A percentile compares a stretch with the other conserved stretches of the same genome.
Evolutionary conservation across 208 protist species (phyloP).

Genomic region (Trypanosoma scelopori): DNA sequence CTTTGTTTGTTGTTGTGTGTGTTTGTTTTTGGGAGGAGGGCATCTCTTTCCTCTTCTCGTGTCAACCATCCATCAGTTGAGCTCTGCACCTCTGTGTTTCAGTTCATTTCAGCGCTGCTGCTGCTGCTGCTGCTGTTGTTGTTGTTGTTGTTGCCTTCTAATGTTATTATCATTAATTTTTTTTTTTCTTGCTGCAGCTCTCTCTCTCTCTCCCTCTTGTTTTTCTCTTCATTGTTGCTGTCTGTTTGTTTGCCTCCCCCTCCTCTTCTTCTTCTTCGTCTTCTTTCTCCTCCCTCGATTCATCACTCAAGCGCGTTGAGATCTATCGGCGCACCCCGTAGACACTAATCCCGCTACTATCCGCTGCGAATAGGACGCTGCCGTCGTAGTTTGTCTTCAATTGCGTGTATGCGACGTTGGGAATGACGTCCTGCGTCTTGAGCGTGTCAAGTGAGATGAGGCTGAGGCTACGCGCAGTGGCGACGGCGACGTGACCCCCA

Average conservation of each 20-base stretch:
- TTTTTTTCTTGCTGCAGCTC: slow-evolving; percentile 9
- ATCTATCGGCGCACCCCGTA: slow-evolving; percentile 22
- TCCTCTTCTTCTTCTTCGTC: slow-evolving; percentile 7
- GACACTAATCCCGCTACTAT: slow-evolving; percentile 29
- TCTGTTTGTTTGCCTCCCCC: not conserved
- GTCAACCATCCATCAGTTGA: too few relatives aligned
- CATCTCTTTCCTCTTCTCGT: too few relatives aligned
- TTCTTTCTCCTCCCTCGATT: not conserved
- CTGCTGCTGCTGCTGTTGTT: too few relatives aligned
- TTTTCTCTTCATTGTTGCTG: too few relatives aligned
- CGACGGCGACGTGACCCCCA: slow-evolving; percentile 33
- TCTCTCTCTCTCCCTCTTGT: slow-evolving; percentile 4
- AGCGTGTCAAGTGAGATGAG: slow-evolving; percentile 43
- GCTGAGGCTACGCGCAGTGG: slow-evolving; percentile 66
- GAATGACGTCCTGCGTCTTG: slow-evolving; percentile 35
- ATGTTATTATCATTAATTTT: slow-evolving; percentile 4
- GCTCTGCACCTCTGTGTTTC: not conserved
- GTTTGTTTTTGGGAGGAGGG: too few relatives aligned
- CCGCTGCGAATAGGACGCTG: slow-evolving; percentile 41
- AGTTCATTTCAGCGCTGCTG: too few relatives aligned
- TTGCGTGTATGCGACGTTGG: slow-evolving; percentile 46
- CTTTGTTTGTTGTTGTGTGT: too few relatives aligned
- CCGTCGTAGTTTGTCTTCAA: slow-evolving; percentile 35
- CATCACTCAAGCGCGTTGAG: not conserved
- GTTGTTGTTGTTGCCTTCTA: too few relatives aligned